Evolutionary conservation across 2,329 filamentous ascomycete genomes (phyloP), one percentile per base, ranked within the genome.

Genomic region (Colletotrichum viniferum): DNA sequence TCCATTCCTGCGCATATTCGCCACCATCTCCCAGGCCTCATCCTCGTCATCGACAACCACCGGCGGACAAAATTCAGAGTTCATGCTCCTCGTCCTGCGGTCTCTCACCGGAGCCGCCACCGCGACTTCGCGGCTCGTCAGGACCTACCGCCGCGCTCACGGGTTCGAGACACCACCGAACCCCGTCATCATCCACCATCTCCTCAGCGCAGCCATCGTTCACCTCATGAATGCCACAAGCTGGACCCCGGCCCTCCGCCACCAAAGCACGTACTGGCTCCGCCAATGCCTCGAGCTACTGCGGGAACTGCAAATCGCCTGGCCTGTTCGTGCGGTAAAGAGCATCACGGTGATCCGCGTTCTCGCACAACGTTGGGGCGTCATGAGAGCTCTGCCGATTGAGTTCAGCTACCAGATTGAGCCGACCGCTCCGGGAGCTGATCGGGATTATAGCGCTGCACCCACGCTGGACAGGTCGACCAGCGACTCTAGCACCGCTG

Each of bases 191-290:
- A 67, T 78, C 9, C 77, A 78, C 26, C 77, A 77, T 26, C 77
- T 78, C 24, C 75, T 78, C 13, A 77, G 75, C n/a, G 77, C 75
- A 12, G 72, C 64, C 10, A 77, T 77, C 56, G 77, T 78, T 1
- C 75, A 77, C 21, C 63, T 78, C 8, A 78, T 78, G 77, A 78
- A 78, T 10, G 72, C 77, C 0, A 78, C 75, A 1, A 78, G 77
- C 43, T 55, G 65, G 34, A 76, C 76, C 0, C 68, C 71, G 2
- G 73, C 77, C 9, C 68, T 73, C 9, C 66, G 65, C 34, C 65
- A 74, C 21, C 77, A 76, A 43, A 78, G 77, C 66, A 71, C 75
- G 2, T 65, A 73, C 8, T 78, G 75, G 77, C 68, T 78, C n/a
- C 75, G 76, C 2, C 60, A 76, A 16, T 77, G 77, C 21, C 67